Percentiles rank a stretch among this genome's conserved stretches.
These are phyloP conservation scores for Apiospora phragmitis DNA, from an alignment of 2,329 filamentous ascomycete species.

Conservation along the genomic window DNA sequence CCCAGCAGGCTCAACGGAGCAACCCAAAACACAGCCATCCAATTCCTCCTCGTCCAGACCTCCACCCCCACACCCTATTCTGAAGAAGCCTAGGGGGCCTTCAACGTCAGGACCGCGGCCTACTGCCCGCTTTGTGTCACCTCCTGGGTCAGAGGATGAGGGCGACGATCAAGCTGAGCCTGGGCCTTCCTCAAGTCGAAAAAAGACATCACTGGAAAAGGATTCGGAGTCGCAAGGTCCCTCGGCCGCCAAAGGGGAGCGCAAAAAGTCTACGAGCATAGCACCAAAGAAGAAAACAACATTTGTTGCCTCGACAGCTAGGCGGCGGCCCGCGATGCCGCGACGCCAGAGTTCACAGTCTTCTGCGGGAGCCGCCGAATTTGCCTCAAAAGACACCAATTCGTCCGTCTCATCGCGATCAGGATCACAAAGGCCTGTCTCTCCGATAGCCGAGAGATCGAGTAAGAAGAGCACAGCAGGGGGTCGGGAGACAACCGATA, in stretches of 20 bases:
- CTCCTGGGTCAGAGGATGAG: conserved; percentile 46
- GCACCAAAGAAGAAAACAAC: conserved; percentile 37
- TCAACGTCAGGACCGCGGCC: conserved; percentile 54
- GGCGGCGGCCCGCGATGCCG: conserved; percentile 46
- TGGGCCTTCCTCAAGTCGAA: background rate
- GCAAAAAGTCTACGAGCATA: conserved; percentile 20
- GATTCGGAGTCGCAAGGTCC: conserved; percentile 13
- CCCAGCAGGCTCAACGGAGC: background rate
- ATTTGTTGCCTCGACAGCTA: conserved; percentile 46
- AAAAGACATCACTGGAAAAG: conserved; percentile 25
- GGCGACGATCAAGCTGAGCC: conserved; percentile 29
- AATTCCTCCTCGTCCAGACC: conserved; percentile 46
- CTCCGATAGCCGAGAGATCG: conserved; percentile 30
- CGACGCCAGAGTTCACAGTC: conserved; percentile 51
- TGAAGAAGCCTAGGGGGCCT: conserved; percentile 59
- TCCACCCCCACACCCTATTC: conserved; percentile 55
- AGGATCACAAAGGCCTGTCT: conserved; percentile 23
- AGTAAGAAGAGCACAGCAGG: conserved; percentile 14
- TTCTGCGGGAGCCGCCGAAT: conserved; percentile 35
- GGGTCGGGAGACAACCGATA: conserved; percentile 14
- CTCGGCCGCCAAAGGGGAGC: conserved; percentile 25
- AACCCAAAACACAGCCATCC: conserved; percentile 21
- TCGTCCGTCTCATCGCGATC: conserved; percentile 19
- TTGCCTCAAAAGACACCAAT: conserved; percentile 32
- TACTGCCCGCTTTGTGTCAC: conserved; percentile 62